These are phyloP conservation scores for Cyclotella sp. DNA, from an alignment of 108 stramenopile genomes.

Conservation along the genomic window DNA sequence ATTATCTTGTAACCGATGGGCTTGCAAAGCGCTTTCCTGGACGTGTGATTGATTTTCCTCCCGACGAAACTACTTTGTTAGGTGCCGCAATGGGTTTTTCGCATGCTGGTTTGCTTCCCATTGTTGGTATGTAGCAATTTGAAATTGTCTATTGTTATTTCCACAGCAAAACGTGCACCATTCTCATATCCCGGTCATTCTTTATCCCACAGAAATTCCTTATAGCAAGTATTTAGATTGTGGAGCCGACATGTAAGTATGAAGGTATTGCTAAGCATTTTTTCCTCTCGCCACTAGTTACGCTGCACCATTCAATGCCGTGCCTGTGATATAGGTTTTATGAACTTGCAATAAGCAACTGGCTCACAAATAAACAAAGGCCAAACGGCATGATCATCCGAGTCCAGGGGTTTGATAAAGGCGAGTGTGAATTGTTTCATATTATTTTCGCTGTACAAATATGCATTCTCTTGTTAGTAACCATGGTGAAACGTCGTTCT, in stretches of 20 bases:
- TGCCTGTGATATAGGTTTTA: constrained; percentile 49
- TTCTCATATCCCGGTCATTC: neutral
- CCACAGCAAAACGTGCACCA: neutral
- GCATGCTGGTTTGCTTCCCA: constrained; percentile 79
- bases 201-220: constrained; percentile 66
- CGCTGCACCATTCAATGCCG: neutral
- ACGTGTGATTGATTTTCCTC: constrained; percentile 85
- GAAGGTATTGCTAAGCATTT: neutral
- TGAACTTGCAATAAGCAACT: constrained; percentile 80
- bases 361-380: constrained; percentile 65
- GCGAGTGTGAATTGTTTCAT: constrained; percentile 19
- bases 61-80: constrained; percentile 87
- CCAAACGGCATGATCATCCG: constrained; percentile 83
- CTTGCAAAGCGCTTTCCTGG: constrained; percentile 61
- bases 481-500: neutral
- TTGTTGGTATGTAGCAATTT: constrained; percentile 42
- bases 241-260: constrained; percentile 67
- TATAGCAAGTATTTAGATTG: constrained; percentile 93
- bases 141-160: neutral
- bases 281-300: neutral
- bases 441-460: neutral
- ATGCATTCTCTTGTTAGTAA: neutral
- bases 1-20: constrained; percentile 88
- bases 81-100: constrained; percentile 83
- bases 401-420: constrained; percentile 88